Evolutionary conservation across 192 early-diverging fungal genomes (phyloP).

Genomic region (Podila minutissima): DNA sequence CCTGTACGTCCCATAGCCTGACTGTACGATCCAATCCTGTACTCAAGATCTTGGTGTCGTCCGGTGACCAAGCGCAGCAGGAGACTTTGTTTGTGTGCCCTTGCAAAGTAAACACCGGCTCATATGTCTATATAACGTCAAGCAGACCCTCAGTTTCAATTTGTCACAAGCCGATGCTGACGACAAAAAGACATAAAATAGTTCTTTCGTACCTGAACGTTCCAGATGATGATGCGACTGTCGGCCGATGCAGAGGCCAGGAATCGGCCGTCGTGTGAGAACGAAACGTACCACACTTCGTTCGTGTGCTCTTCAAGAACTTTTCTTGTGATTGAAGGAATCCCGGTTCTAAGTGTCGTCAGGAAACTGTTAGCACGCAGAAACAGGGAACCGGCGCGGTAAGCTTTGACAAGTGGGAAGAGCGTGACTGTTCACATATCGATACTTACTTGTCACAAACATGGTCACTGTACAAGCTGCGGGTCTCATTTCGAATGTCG

Average conservation of each 20-base stretch:
- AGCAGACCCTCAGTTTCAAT: not conserved
- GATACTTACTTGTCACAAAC: conserved; percentile 71
- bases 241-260: conserved; percentile 95
- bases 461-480: conserved; percentile 79
- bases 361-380: not conserved
- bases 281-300: conserved; percentile 97
- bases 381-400: not conserved
- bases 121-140: conserved; percentile 58
- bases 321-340: conserved; percentile 69
- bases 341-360: conserved; percentile 33
- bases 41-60: conserved; percentile 79
- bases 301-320: conserved; percentile 80
- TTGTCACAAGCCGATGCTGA: too few relatives aligned
- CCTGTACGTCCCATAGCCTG: conserved; percentile 83
- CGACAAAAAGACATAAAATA: too few relatives aligned
- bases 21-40: conserved; percentile 84
- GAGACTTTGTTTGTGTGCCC: conserved; percentile 82
- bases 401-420: not conserved
- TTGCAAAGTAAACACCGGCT: conserved; percentile 56
- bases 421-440: too few relatives aligned
- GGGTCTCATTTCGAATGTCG: conserved; percentile 63
- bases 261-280: conserved; percentile 88
- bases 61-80: conserved; percentile 93
- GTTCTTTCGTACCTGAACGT: conserved; percentile 57
- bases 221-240: conserved; percentile 90